A percentile compares a stretch with the other conserved stretches of the same genome.
Evolutionary conservation across 1,284 basidiomycete genomes (phyloP).

Genomic region (Cryptococcus wingfieldii): DNA sequence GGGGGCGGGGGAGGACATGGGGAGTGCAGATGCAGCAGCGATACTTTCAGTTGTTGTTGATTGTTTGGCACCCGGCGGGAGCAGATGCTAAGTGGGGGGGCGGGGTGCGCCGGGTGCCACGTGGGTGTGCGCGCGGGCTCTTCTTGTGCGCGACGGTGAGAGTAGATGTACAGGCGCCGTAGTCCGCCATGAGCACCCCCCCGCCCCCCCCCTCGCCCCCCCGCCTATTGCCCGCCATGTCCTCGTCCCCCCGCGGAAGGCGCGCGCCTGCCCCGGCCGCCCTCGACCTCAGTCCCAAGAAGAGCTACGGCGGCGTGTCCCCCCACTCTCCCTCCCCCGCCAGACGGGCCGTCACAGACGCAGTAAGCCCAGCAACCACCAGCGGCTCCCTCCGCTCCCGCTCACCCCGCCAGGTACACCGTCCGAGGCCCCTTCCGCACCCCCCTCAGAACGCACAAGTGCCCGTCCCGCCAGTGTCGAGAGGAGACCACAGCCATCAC

Average conservation of each 20-base stretch:
- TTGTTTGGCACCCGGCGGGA: not conserved
- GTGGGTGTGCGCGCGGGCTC: not conserved
- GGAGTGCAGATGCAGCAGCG: not conserved
- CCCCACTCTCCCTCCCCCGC: conserved; percentile 35
- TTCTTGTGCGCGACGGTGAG: not conserved
- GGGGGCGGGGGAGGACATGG: not conserved
- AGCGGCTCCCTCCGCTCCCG: not conserved
- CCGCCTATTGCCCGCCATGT: conserved; percentile 24
- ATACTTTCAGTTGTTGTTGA: not conserved
- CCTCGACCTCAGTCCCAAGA: conserved; percentile 24
- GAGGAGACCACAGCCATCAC: not conserved
- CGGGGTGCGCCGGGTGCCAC: not conserved
- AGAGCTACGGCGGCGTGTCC: conserved; percentile 21
- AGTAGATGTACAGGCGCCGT: no score
- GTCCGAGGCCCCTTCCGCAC: conserved; percentile 13
- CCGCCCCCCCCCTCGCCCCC: conserved; percentile 9
- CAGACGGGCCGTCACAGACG: conserved; percentile 18
- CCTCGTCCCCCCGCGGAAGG: conserved; percentile 23
- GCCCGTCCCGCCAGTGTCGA: conserved; percentile 3
- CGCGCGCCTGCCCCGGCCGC: conserved; percentile 41
- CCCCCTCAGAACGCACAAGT: conserved; percentile 5
- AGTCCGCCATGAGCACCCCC: not conserved
- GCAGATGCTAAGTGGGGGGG: not conserved
- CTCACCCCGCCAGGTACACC: not conserved
- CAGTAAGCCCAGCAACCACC: conserved; percentile 11